A percentile compares a stretch with the other conserved stretches of the same genome.
These are phyloP conservation scores for Fusarium guadeloupense DNA, from an alignment of 2,329 filamentous ascomycete genomes.

Conservation along the genomic window DNA sequence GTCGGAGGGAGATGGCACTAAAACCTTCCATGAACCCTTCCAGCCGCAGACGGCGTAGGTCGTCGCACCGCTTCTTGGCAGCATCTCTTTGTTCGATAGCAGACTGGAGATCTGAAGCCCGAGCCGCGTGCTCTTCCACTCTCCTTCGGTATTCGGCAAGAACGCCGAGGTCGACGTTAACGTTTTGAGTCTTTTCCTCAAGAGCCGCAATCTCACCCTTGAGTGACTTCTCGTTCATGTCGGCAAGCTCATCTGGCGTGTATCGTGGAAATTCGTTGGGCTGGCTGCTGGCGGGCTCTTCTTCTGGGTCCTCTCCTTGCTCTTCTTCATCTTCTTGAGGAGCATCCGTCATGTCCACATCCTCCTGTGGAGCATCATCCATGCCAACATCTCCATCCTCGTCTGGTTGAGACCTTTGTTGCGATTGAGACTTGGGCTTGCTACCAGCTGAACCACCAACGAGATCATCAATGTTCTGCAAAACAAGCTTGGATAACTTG, in stretches of 20 bases:
- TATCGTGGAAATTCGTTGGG: slow-evolving; percentile 77
- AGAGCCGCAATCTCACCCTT: slow-evolving; percentile 70
- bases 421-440: slow-evolving; percentile 39
- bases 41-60: slow-evolving; percentile 86
- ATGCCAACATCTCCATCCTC: slow-evolving; percentile 49
- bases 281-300: slow-evolving; percentile 44
- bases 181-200: slow-evolving; percentile 80
- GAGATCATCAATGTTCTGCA: slow-evolving; percentile 83
- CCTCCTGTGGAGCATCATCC: slow-evolving; percentile 43
- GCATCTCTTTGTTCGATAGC: slow-evolving; percentile 82
- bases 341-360: slow-evolving; percentile 45
- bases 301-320: slow-evolving; percentile 38
- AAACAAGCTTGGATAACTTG: slow-evolving; percentile 82
- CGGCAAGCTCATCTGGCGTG: slow-evolving; percentile 74
- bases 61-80: slow-evolving; percentile 92
- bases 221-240: slow-evolving; percentile 70
- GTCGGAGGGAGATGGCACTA: slow-evolving; percentile 86
- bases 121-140: slow-evolving; percentile 81
- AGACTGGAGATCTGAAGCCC: slow-evolving; percentile 83
- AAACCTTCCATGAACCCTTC: slow-evolving; percentile 99
- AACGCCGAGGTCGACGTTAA: slow-evolving; percentile 88
- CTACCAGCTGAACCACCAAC: slow-evolving; percentile 51
- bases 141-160: slow-evolving; percentile 88
- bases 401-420: slow-evolving; percentile 36
- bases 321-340: slow-evolving; percentile 46